Conservation (phyloP, 495 filamentous ascomycete genomes). For the Zalerion maritima region DNA sequence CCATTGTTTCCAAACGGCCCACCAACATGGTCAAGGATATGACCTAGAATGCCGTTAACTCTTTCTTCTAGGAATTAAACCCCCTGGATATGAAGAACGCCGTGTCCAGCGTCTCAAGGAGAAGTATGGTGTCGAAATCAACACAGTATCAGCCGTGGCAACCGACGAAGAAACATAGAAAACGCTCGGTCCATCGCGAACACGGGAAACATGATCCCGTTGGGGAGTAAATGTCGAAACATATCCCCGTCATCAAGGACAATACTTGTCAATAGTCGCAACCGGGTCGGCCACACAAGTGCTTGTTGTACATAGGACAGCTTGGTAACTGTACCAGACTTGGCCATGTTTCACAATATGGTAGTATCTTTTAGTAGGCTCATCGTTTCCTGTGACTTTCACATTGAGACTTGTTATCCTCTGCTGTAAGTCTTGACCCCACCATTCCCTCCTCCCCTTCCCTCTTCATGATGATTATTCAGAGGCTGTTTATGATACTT, state of each 20-base stretch:
- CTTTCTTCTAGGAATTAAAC: conserved; percentile 53
- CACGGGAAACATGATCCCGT: too few relatives aligned
- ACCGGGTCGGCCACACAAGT: neutral
- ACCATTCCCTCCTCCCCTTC: neutral
- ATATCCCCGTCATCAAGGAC: conserved; percentile 4
- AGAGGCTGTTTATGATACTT: conserved; percentile 37
- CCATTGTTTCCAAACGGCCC: conserved; percentile 1
- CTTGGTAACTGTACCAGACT: conserved; percentile 1
- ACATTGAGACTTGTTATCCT: too few relatives aligned
- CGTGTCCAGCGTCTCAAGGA: conserved; percentile 71
- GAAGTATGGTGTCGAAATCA: conserved; percentile 79
- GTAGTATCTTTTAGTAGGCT: conserved; percentile 3
- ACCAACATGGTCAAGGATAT: too few relatives aligned
- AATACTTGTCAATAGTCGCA: conserved; percentile 13
- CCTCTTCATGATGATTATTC: conserved; percentile 21
- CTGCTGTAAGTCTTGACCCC: conserved; percentile 9
- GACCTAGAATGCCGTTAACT: conserved; percentile 20
- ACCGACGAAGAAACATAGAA: conserved; percentile 8
- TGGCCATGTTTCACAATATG: conserved; percentile 2
- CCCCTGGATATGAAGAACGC: conserved; percentile 75
- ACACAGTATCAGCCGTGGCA: conserved; percentile 26
- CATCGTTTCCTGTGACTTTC: conserved; percentile 1
- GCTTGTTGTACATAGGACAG: conserved; percentile 6
- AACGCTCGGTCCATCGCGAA: too few relatives aligned
- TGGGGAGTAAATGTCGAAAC: conserved; percentile 2